Base-by-base conservation (phyloP, 306 rosid genomes). In the Mucuna pruriens region DNA sequence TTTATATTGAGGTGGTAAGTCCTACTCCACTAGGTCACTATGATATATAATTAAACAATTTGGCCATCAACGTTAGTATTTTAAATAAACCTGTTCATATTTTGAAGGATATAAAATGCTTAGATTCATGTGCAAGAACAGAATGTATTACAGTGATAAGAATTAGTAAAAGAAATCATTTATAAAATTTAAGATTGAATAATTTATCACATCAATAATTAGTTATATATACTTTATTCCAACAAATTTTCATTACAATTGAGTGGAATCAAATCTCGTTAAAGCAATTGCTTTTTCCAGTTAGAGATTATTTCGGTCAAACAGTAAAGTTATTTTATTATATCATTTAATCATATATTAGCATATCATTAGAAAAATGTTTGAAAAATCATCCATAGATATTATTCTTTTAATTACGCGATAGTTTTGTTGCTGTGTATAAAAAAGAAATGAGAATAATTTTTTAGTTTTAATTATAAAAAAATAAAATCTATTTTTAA, bases 21-120 rank as follows among this genome's bases (percentile, higher is more conserved):
- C 86, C 84, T 75, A 81, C 76, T 83, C 65, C 63, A 46, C 42
- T 46, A 16, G 26, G 42, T 31, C 11, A 80, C 82, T 61, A 68
- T 20, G 19, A 84, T 71, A n/a, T 49, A 29, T 16, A 11, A 33
- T 25, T 79, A 64, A 61, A 51, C 48, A 71, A 34, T 46, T 25
- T 64, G 42, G 31, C 26, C 60, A 26, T 25, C 31, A 51, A 25
- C 49, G 20, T 38, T 23, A 66, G 33, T 2, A 17, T 16, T 36
- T 49, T 7, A 33, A 13, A 15, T 54, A 39, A 31, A 66, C 54
- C 15, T 52, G 76, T 54, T 23, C 84, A 13, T 48, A 20, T 29
- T 51, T 8, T 17, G 10, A 29, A 42, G 63, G 46, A 31, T 5
- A 20, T 25, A 58, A 49, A 40, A 78, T 78, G 13, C 19, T 54